Percentiles rank a stretch among this genome's conserved stretches.
phyloP scores from a whole-genome alignment of 2,329 filamentous ascomycete genomes.

The Colletotrichum filicis region DNA sequence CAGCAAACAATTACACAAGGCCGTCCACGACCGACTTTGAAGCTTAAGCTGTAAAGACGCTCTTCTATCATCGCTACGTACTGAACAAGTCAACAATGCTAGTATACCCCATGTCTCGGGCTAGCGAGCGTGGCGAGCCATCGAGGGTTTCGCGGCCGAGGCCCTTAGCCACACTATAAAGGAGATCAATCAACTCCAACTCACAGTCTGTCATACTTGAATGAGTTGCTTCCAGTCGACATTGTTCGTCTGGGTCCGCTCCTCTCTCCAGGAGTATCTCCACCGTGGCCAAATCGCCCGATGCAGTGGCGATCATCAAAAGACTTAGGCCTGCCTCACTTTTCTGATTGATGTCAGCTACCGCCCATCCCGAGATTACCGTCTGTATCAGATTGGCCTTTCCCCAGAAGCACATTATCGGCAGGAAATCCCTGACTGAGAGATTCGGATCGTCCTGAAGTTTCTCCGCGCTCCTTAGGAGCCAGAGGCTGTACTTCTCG shows the following conservation, averaged over 20 bases:
- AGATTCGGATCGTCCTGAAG: not conserved
- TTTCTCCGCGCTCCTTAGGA: not conserved
- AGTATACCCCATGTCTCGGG: not conserved
- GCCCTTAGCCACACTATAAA: not conserved
- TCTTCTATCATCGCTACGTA: not conserved
- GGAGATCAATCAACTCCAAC: not conserved
- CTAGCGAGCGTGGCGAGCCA: not conserved
- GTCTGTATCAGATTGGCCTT: not conserved
- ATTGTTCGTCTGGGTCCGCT: not conserved
- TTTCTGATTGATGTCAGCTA: too few species aligned
- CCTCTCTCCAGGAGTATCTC: not conserved
- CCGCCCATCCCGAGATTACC: not conserved
- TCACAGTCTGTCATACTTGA: not conserved
- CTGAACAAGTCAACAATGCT: not conserved
- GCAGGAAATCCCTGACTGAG: not conserved
- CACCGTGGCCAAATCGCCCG: not conserved
- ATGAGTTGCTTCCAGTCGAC: not conserved
- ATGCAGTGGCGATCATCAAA: not conserved
- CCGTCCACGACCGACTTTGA: not conserved
- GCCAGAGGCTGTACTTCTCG: not conserved
- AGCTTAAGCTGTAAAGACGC: too few species aligned
- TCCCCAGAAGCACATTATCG: constrained; percentile 12
- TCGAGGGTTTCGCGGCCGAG: not conserved
- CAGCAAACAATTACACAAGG: not conserved
- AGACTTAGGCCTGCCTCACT: not conserved